Conservation (phyloP, 2,329 filamentous ascomycete species). For the Arthroderma sp. region DNA sequence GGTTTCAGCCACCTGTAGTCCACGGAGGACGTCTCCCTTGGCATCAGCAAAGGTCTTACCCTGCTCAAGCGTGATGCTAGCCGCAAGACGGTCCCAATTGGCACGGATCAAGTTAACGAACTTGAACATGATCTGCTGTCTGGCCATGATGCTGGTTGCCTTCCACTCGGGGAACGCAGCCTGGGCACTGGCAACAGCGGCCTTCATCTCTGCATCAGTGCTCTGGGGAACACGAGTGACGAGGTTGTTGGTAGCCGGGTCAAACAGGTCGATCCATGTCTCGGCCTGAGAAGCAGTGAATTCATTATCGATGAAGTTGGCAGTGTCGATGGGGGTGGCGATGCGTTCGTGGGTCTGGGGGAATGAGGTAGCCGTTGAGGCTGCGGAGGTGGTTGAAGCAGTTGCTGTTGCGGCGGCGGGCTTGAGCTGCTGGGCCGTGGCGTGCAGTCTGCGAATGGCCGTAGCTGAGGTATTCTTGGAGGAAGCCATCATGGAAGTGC, state of each 20-base stretch:
- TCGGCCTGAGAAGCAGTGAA: slow-evolving; percentile 47
- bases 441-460: slow-evolving; percentile 31
- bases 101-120: slow-evolving; percentile 51
- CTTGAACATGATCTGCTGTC: slow-evolving; percentile 56
- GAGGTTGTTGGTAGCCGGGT: slow-evolving; percentile 55
- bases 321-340: slow-evolving; percentile 40
- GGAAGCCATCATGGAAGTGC: slow-evolving; percentile 2
- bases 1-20: slow-evolving; percentile 55
- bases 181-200: slow-evolving; percentile 50
- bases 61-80: slow-evolving; percentile 55
- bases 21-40: slow-evolving; percentile 53
- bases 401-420: slow-evolving; percentile 21
- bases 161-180: slow-evolving; percentile 53
- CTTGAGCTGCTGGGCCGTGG: slow-evolving; percentile 38
- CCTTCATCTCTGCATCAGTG: slow-evolving; percentile 51
- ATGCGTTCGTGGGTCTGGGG: slow-evolving; percentile 43
- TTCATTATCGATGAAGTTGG: slow-evolving; percentile 52
- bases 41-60: slow-evolving; percentile 58
- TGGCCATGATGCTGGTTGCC: slow-evolving; percentile 46
- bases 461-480: slow-evolving; percentile 9
- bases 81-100: slow-evolving; percentile 54
- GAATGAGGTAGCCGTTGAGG: slow-evolving; percentile 35
- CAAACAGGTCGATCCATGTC: slow-evolving; percentile 53
- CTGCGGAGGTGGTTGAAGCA: slow-evolving; percentile 28
- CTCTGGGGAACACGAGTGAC: slow-evolving; percentile 54